Percentiles rank a stretch among this genome's conserved stretches.
Conservation (phyloP, 345 rosid genomes). For the Hibiscus trionum region DNA sequence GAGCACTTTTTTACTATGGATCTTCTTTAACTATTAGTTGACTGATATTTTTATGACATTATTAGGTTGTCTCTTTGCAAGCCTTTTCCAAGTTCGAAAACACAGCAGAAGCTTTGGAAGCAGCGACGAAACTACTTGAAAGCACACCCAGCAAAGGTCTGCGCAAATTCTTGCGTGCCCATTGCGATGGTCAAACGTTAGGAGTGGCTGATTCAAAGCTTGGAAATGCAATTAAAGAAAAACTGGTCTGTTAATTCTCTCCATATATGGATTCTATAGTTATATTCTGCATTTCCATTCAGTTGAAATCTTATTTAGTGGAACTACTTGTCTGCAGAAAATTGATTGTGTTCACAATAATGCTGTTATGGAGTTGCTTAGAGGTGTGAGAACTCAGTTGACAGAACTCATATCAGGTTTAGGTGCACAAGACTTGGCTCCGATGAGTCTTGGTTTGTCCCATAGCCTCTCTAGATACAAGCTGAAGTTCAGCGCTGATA, state of each 20-base stretch:
- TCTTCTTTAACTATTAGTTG: not conserved
- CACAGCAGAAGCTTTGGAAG: conserved; percentile 80
- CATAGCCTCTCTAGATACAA: conserved; percentile 90
- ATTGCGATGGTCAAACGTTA: conserved; percentile 61
- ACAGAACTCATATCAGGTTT: conserved; percentile 80
- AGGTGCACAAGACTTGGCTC: conserved; percentile 71
- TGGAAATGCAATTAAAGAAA: conserved; percentile 86
- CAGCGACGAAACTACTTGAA: conserved; percentile 60
- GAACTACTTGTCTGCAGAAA: conserved; percentile 42
- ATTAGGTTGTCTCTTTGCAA: conserved; percentile 67
- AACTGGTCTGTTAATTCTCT: conserved; percentile 41
- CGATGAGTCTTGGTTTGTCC: conserved; percentile 94
- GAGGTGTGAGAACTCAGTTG: conserved; percentile 82
- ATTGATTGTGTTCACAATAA: conserved; percentile 87
- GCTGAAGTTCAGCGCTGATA: conserved; percentile 87
- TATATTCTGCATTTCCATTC: not conserved
- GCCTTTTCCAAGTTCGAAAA: conserved; percentile 88
- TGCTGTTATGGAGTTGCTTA: conserved; percentile 82
- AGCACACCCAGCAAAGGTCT: conserved; percentile 69
- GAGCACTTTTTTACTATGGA: not conserved
- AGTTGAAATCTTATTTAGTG: conserved; percentile 2
- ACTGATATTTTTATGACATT: conserved; percentile 1
- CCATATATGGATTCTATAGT: not conserved
- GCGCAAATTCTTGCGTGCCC: conserved; percentile 62
- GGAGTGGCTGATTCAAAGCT: conserved; percentile 92